Evolutionary conservation across 2,329 filamentous ascomycete species (phyloP).

Genomic region (Penicillium thymicola): DNA sequence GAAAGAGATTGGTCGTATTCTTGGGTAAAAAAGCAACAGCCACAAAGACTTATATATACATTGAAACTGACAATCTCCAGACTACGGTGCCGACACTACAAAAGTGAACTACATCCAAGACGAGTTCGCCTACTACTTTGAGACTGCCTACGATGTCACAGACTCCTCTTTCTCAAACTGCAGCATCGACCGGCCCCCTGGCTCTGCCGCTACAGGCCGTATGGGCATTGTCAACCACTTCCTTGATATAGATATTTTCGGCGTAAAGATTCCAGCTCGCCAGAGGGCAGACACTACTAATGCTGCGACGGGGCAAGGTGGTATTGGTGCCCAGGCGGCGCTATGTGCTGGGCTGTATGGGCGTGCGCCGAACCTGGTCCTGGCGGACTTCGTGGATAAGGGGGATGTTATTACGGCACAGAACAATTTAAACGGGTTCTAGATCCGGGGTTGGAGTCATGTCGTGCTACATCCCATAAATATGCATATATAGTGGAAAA

Average conservation of each 20-base stretch:
- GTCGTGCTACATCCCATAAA: neutral
- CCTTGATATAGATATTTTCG: slow-evolving; percentile 42
- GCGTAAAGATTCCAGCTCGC: slow-evolving; percentile 45
- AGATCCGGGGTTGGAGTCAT: neutral
- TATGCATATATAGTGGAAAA: neutral
- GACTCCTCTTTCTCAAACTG: slow-evolving; percentile 43
- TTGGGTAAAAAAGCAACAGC: slow-evolving; percentile 28
- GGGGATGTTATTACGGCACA: slow-evolving; percentile 45
- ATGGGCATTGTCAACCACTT: slow-evolving; percentile 52
- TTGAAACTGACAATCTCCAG: slow-evolving; percentile 20
- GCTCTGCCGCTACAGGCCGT: slow-evolving; percentile 36
- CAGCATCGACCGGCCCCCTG: slow-evolving; percentile 44
- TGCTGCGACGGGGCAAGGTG: slow-evolving; percentile 40
- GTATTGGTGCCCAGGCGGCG: slow-evolving; percentile 43
- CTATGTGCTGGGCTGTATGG: slow-evolving; percentile 40
- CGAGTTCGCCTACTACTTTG: slow-evolving; percentile 47
- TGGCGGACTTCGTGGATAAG: slow-evolving; percentile 47
- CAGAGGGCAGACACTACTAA: slow-evolving; percentile 41
- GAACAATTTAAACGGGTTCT: slow-evolving; percentile 39
- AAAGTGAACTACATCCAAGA: slow-evolving; percentile 43
- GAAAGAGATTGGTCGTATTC: slow-evolving; percentile 46
- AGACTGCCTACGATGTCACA: slow-evolving; percentile 45
- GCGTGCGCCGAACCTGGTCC: slow-evolving; percentile 42
- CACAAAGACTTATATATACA: neutral
- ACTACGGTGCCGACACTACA: slow-evolving; percentile 40